These are phyloP conservation scores for Emmonsiellopsis sp. DNA, from an alignment of 2,329 filamentous ascomycete genomes.

Conservation along the genomic window DNA sequence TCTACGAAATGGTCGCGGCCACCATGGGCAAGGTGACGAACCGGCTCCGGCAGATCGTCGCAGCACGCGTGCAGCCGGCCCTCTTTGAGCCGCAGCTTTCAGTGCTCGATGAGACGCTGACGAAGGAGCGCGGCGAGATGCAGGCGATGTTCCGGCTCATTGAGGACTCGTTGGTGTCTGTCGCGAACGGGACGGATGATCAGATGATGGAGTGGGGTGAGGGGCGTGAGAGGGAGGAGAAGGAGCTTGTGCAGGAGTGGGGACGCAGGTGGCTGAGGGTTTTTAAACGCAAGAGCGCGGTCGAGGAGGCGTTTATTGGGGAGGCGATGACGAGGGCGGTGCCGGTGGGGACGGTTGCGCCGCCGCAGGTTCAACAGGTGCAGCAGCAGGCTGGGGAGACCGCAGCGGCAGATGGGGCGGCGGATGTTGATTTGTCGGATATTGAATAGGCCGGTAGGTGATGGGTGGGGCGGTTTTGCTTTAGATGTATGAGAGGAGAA, in stretches of 20 bases:
- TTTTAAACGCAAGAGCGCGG: slow-evolving; percentile 69
- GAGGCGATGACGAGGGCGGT: slow-evolving; percentile 45
- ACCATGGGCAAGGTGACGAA: slow-evolving; percentile 86
- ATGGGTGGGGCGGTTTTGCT: neutral
- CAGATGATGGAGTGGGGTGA: slow-evolving; percentile 62
- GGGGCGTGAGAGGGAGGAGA: slow-evolving; percentile 42
- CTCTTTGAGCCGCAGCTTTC: slow-evolving; percentile 46
- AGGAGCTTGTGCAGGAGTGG: slow-evolving; percentile 66
- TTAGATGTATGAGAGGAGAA: neutral
- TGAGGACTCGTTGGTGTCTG: slow-evolving; percentile 64
- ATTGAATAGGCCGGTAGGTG: slow-evolving; percentile 9
- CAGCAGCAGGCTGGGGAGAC: slow-evolving; percentile 6
- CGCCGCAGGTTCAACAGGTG: slow-evolving; percentile 11
- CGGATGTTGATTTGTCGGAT: slow-evolving; percentile 25
- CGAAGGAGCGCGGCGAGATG: slow-evolving; percentile 64
- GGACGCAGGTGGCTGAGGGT: slow-evolving; percentile 78
- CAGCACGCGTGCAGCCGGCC: slow-evolving; percentile 50
- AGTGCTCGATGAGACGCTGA: slow-evolving; percentile 57
- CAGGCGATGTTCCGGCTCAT: slow-evolving; percentile 71
- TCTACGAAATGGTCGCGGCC: slow-evolving; percentile 83
- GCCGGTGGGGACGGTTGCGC: slow-evolving; percentile 31
- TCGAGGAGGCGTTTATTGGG: slow-evolving; percentile 67
- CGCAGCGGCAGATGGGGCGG: slow-evolving; percentile 10
- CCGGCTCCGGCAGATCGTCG: slow-evolving; percentile 71
- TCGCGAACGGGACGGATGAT: slow-evolving; percentile 68